Percentiles rank a stretch among this genome's conserved stretches.
These are phyloP conservation scores for Starmera caribaea DNA, from an alignment of 805 yeast species.

Conservation along the genomic window DNA sequence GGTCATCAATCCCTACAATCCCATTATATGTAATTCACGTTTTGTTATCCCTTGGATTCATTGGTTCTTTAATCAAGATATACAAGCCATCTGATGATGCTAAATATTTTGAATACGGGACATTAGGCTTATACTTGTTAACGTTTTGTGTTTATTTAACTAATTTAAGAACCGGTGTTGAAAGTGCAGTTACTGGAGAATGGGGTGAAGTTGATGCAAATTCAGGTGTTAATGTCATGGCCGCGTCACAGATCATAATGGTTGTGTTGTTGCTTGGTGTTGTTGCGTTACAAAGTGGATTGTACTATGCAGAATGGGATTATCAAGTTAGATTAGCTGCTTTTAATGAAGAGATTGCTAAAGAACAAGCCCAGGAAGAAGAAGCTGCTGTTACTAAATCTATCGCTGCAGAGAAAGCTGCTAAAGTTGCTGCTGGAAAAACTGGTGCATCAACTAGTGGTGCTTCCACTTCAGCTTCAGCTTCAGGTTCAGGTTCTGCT, in stretches of 20 bases:
- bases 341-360: conserved; percentile 23
- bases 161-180: conserved; percentile 73
- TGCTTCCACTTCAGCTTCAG: conserved; percentile 1
- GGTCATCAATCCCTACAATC: conserved; percentile 57
- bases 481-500: conserved; percentile 3
- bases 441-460: conserved; percentile 1
- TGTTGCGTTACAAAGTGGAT: conserved; percentile 76
- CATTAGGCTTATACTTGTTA: conserved; percentile 62
- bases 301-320: conserved; percentile 76
- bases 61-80: conserved; percentile 68
- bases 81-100: conserved; percentile 83
- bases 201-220: conserved; percentile 92
- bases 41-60: conserved; percentile 53
- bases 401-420: conserved; percentile 1
- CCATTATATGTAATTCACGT: conserved; percentile 55
- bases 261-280: conserved; percentile 67
- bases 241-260: conserved; percentile 77
- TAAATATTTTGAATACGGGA: conserved; percentile 83
- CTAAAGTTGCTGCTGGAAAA: conserved; percentile 1
- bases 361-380: conserved; percentile 5
- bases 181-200: conserved; percentile 54
- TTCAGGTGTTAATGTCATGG: conserved; percentile 86
- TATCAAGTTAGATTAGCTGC: conserved; percentile 26
- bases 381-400: conserved; percentile 4
- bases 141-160: conserved; percentile 76